Evolutionary conservation across 495 filamentous ascomycete species (phyloP), one percentile per base, ranked within the genome.

Genomic region (Penicillium canescens): DNA sequence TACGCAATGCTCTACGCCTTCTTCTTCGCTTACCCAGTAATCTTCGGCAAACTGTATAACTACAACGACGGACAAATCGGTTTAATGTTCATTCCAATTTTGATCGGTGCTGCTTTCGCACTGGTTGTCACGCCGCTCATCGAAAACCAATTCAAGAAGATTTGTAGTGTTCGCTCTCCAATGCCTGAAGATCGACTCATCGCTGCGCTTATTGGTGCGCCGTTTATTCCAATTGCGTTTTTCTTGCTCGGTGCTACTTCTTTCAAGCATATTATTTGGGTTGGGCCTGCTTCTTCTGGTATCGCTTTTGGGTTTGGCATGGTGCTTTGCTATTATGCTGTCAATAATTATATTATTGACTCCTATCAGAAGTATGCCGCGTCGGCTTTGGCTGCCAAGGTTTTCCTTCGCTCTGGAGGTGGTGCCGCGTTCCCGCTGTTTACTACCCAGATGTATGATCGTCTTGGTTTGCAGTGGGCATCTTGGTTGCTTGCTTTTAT

Each of bases 1-100:
- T 90, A 89, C 64, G 79, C 86, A 1, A 82, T 87, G 42, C 70
- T 90, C 0, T 92, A 92, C 66, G 77, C 91, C 13, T 80, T 91
- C 47, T 88, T 90, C 73, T 86, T 85, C 20, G 87, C 86, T n/a
- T 84, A 89, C 67, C 80, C 85, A 1, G 58, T 67, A 16, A 79
- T 90, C 28, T 91, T 83, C 61, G 63, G 73, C 2, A 55, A 68
- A 20, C 67, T 78, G 1, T 89, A 90, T 64, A 63, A 67, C 50
- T 70, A 62, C 54, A 72, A 68, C 41, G 63, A 69, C 24, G 65
- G 69, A 18, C 63, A 69, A 31, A 66, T 67, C 18, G 66, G 65
- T 0, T 47, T 72, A 7, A 70, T 68, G 63, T 72, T 72, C 42
- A 67, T 69, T 18, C 61, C 65, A 1, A 69, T 72, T 37, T 36